phyloP scores from a whole-genome alignment of 352 stramenopile genomes.

The Lagenidium sp. region DNA sequence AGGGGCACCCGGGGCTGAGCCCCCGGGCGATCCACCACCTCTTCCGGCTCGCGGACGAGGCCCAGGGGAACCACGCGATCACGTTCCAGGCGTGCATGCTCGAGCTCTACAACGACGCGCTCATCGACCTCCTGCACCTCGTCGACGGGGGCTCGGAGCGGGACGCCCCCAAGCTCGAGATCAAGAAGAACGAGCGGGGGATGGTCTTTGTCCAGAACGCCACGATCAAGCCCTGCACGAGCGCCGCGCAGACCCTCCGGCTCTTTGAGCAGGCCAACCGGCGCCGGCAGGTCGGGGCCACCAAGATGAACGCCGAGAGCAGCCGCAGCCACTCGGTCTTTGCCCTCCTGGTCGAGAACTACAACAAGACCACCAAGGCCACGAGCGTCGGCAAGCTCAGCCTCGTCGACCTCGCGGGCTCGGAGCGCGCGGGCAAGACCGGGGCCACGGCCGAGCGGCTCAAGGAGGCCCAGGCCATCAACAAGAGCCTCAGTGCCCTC shows the following conservation, averaged over 20 bases:
- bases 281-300: constrained; percentile 85
- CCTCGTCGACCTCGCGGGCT: constrained; percentile 85
- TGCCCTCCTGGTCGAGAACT: constrained; percentile 80
- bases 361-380: constrained; percentile 85
- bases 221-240: constrained; percentile 63
- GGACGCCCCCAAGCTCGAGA: constrained; percentile 80
- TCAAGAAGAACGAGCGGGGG: constrained; percentile 90
- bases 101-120: constrained; percentile 90
- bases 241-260: constrained; percentile 64
- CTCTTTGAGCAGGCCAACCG: constrained; percentile 86
- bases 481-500: constrained; percentile 85
- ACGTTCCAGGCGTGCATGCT: constrained; percentile 86
- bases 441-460: constrained; percentile 75
- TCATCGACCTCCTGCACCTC: constrained; percentile 85
- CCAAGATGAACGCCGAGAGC: constrained; percentile 91
- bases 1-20: constrained; percentile 71
- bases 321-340: constrained; percentile 89
- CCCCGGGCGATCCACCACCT: constrained; percentile 83
- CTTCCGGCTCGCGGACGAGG: constrained; percentile 58
- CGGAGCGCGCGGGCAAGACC: constrained; percentile 81
- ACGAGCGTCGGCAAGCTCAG: constrained; percentile 78
- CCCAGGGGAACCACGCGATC: constrained; percentile 37
- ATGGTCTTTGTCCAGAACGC: constrained; percentile 89
- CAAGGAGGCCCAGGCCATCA: constrained; percentile 87
- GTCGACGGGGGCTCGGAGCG: constrained; percentile 47